Evolutionary conservation across 495 filamentous ascomycete genomes (phyloP), one percentile per base, ranked within the genome.

Genomic region (Penicillium coffeae): DNA sequence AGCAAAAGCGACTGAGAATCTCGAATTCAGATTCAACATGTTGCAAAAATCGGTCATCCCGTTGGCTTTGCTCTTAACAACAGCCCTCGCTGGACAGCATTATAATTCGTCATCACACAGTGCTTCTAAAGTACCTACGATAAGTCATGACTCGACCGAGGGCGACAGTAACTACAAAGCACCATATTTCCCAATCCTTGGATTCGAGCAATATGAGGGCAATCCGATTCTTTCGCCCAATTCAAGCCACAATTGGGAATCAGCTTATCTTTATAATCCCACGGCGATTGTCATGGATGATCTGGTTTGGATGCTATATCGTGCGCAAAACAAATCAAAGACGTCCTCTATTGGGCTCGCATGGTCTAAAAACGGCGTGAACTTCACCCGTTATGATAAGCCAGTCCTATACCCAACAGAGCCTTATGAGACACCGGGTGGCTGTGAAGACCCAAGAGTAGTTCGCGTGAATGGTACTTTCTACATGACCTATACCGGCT

Each of bases 401-500:
- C 48, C 48, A 6, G 32, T 51, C 1, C 14, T 44, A 5, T 37
- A 36, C 15, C 40, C 15, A n/a, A 58, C 54, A 3, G 54, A 58
- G 39, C 32, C 43, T 1, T 58, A 50, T 16, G 54, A 58, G 19
- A 48, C 41, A 8, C 27, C 43, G 1, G 35, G 44, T 14, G 54
- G 54, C 14, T 45, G 37, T 19, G 51, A 53, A 41, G 51, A 54
- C 36, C 54, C 54, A 10, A 44, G 54, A 1, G 30, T 63, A 8
- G 52, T 63, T 19, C 48, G 56, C 12, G 36, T 63, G 6, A 52
- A 60, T 35, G 59, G 57, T 3, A 60, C 53, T 0, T 63, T 63
- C 50, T 60, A 63, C 47, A 19, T 63, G 45, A 57, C 59, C 12
- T 63, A 63, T 42, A 63, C 59, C 1, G 57, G 35, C 20, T 63